A percentile compares a stretch with the other conserved stretches of the same genome.
phyloP scores from a whole-genome alignment of 441 rosid species.

The Erysimum cheiri region DNA sequence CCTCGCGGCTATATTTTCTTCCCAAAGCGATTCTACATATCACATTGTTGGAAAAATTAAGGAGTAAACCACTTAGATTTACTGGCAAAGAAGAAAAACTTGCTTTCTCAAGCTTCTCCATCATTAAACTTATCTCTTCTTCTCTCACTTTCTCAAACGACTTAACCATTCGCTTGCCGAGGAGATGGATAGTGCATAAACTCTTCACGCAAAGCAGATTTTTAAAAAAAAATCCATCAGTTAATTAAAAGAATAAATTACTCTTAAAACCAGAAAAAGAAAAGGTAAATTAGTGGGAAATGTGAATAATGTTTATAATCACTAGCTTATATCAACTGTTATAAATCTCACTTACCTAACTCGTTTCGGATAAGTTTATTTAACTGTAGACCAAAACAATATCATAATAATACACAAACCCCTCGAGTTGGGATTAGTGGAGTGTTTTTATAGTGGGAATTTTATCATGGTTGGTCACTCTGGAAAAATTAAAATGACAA shows the following conservation, averaged over 20 bases:
- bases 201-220: conserved; percentile 19
- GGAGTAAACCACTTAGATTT: conserved; percentile 41
- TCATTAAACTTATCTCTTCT: conserved; percentile 42
- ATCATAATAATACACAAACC: no score
- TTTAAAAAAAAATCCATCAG: background rate
- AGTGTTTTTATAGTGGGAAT: no score
- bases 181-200: conserved; percentile 49
- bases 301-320: background rate
- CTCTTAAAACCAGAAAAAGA: background rate
- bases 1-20: conserved; percentile 13
- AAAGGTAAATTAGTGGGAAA: background rate
- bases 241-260: background rate
- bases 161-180: conserved; percentile 47
- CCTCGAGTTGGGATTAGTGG: no score
- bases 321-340: background rate
- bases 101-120: conserved; percentile 35
- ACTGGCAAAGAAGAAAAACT: conserved; percentile 26
- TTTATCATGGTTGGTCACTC: no score
- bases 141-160: conserved; percentile 48
- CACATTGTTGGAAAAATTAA: conserved; percentile 36
- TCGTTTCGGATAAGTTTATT: no score
- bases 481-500: no score
- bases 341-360: background rate
- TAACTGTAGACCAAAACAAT: background rate
- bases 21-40: conserved; percentile 48